Percentiles rank a stretch among this genome's conserved stretches.
phyloP scores from a whole-genome alignment of 2,329 filamentous ascomycete species.

The Aspergillus transmontanensis region DNA sequence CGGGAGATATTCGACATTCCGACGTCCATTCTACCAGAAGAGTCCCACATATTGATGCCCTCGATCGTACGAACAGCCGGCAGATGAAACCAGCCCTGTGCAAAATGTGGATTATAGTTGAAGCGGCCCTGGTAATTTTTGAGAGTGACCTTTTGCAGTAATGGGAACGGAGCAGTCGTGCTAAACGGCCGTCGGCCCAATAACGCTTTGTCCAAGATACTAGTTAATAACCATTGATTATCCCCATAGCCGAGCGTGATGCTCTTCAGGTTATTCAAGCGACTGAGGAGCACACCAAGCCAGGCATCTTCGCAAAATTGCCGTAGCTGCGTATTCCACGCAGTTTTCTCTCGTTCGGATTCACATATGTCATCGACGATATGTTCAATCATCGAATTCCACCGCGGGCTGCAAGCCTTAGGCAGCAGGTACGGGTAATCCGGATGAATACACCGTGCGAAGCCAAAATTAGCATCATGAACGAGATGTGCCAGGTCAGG shows the following conservation, averaged over 20 bases:
- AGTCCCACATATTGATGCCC: not conserved
- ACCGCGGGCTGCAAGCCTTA: too few relatives aligned
- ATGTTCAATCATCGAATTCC: not conserved
- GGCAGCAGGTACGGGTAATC: not conserved
- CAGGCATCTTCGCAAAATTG: not conserved
- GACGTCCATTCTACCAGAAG: not conserved
- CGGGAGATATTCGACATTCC: not conserved
- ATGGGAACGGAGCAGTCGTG: not conserved
- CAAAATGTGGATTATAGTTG: too few relatives aligned
- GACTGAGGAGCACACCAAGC: not conserved
- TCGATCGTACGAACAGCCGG: not conserved
- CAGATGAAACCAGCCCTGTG: not conserved
- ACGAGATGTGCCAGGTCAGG: not conserved
- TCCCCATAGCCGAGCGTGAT: not conserved
- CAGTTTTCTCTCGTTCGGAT: not conserved
- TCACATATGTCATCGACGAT: not conserved
- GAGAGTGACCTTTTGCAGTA: not conserved
- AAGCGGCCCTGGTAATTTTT: too few relatives aligned
- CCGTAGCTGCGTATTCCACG: not conserved
- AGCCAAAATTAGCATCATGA: not conserved
- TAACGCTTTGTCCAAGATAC: not conserved
- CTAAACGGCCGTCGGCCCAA: not conserved
- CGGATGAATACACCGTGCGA: not conserved
- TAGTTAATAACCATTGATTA: not conserved
- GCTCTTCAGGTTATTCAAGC: not conserved